Percentiles rank a stretch among this genome's conserved stretches.
phyloP scores from a whole-genome alignment of 805 yeast species.

The Candida lessepsii region DNA sequence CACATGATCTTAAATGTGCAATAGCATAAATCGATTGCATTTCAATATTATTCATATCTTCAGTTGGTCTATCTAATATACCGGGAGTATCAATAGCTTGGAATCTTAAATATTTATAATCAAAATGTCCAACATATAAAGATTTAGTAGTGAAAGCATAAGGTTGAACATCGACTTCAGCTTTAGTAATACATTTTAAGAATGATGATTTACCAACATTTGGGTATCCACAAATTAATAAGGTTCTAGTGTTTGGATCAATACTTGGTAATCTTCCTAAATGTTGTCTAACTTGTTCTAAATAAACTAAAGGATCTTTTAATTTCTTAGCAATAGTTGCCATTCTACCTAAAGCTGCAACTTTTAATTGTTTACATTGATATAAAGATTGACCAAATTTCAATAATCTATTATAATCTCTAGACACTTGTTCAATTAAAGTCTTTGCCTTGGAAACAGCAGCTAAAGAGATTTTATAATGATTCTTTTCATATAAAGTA shows the following conservation, averaged over 20 bases:
- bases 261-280: constrained; percentile 96
- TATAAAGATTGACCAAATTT: constrained; percentile 97
- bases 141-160: constrained; percentile 99
- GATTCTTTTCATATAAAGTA: constrained; percentile 96
- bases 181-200: constrained; percentile 88
- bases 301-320: constrained; percentile 87
- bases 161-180: constrained; percentile 99
- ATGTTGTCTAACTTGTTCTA: constrained; percentile 99
- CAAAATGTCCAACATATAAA: constrained; percentile 96
- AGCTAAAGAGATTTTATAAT: constrained; percentile 94
- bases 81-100: constrained; percentile 99
- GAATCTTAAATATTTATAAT: constrained; percentile 94
- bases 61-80: constrained; percentile 96
- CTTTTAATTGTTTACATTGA: constrained; percentile 97
- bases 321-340: constrained; percentile 95
- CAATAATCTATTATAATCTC: constrained; percentile 91
- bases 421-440: constrained; percentile 89
- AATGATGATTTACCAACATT: constrained; percentile 98
- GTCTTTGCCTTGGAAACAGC: constrained; percentile 93
- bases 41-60: constrained; percentile 99
- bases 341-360: constrained; percentile 99
- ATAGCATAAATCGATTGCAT: constrained; percentile 99
- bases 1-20: constrained; percentile 97
- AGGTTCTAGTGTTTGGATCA: constrained; percentile 97
- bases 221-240: constrained; percentile 97